These are phyloP conservation scores for Rhizophagus sp. DNA, from an alignment of 192 early-diverging fungal genomes.

Conservation along the genomic window DNA sequence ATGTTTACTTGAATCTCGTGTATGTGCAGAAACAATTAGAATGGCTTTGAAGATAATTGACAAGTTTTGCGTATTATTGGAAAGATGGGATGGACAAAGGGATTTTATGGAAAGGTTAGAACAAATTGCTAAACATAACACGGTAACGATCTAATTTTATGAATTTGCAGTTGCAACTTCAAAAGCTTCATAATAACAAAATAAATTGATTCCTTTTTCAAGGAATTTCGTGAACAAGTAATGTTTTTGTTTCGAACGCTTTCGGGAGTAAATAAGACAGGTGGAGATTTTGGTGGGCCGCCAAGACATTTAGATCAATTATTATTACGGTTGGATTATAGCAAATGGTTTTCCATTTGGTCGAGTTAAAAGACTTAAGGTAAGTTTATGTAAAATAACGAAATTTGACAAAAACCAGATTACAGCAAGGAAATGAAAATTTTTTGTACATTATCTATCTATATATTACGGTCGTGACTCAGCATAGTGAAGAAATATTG, in stretches of 20 bases:
- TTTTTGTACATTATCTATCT: too few species aligned
- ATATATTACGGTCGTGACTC: too few species aligned
- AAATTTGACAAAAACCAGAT: too few species aligned
- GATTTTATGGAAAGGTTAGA: constrained; percentile 25
- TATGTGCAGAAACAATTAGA: constrained; percentile 31
- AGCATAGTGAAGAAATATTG: too few species aligned
- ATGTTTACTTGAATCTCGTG: constrained; percentile 37
- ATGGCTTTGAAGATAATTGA: constrained; percentile 31
- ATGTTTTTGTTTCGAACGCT: constrained; percentile 33
- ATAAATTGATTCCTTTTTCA: neutral
- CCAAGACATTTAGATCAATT: constrained; percentile 39
- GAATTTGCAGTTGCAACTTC: neutral
- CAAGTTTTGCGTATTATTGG: constrained; percentile 33
- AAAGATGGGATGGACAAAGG: constrained; percentile 6
- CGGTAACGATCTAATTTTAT: constrained; percentile 30
- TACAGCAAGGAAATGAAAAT: too few species aligned
- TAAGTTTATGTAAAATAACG: too few species aligned
- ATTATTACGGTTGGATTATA: constrained; percentile 44
- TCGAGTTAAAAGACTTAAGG: too few species aligned
- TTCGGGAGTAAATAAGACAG: constrained; percentile 31
- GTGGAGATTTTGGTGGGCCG: constrained; percentile 32
- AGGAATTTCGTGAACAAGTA: constrained; percentile 37
- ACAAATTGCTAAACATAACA: constrained; percentile 26
- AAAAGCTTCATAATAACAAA: neutral
- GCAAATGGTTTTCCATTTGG: constrained; percentile 39